phyloP scores from a whole-genome alignment of 2,329 filamentous ascomycete species.

The Pseudogymnoascus sp. region DNA sequence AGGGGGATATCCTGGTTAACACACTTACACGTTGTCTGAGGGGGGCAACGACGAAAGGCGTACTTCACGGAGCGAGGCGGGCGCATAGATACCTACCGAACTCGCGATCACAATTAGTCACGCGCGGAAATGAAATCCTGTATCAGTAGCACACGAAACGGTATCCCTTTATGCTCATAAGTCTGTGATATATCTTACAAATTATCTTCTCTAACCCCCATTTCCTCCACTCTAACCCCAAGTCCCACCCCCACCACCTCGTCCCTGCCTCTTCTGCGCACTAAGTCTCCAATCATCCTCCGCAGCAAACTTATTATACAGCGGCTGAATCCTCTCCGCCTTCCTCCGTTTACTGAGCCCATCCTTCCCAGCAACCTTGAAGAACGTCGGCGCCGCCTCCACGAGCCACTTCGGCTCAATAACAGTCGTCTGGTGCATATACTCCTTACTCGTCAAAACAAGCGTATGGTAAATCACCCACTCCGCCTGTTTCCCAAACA shows the following conservation, averaged over 20 bases:
- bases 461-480: constrained; percentile 92
- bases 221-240: constrained; percentile 59
- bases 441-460: constrained; percentile 92
- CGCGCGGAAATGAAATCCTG: constrained; percentile 11
- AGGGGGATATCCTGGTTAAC: background rate
- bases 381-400: constrained; percentile 96
- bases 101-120: constrained; percentile 11
- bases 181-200: constrained; percentile 2
- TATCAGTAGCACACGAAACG: background rate
- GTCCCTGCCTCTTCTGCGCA: constrained; percentile 76
- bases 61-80: constrained; percentile 3
- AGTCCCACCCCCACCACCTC: constrained; percentile 83
- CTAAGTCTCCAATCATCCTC: constrained; percentile 95
- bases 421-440: constrained; percentile 89
- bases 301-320: constrained; percentile 86
- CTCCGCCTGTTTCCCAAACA: constrained; percentile 94
- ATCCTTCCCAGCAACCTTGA: constrained; percentile 90
- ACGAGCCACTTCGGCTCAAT: constrained; percentile 95
- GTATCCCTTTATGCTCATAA: constrained; percentile 1
- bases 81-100: background rate
- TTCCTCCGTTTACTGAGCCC: constrained; percentile 84
- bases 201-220: background rate
- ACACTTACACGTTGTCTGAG: background rate
- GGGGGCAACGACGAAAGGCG: background rate
- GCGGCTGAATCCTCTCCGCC: constrained; percentile 87